A percentile compares a stretch with the other conserved stretches of the same genome.
Evolutionary conservation across 2,329 filamentous ascomycete genomes (phyloP).

Genomic region (Gnomoniopsis sp.): DNA sequence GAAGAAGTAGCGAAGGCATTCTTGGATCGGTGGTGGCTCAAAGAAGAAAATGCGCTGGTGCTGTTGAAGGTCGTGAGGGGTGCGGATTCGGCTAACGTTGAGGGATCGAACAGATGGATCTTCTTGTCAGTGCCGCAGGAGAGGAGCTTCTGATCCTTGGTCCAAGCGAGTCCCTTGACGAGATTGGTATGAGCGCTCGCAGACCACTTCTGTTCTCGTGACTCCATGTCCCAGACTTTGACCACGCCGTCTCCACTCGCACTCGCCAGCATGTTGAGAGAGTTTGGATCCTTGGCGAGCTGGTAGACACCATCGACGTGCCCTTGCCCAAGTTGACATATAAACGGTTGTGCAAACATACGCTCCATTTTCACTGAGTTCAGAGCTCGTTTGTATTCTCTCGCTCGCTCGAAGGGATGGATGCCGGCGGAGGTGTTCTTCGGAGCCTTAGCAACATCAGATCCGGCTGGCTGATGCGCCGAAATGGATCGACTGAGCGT

Average conservation of each 20-base stretch:
- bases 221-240: slow-evolving; percentile 66
- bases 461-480: slow-evolving; percentile 28
- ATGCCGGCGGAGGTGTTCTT: slow-evolving; percentile 64
- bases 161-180: slow-evolving; percentile 90
- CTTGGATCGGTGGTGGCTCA: slow-evolving; percentile 77
- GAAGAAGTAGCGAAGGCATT: slow-evolving; percentile 79
- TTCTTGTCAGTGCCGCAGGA: slow-evolving; percentile 84
- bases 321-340: slow-evolving; percentile 81
- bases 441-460: slow-evolving; percentile 26
- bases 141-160: slow-evolving; percentile 76
- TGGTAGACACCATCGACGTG: slow-evolving; percentile 90
- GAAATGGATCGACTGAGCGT: slow-evolving; percentile 27
- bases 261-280: slow-evolving; percentile 71
- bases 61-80: slow-evolving; percentile 85
- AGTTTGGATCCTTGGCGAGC: slow-evolving; percentile 75
- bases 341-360: slow-evolving; percentile 74
- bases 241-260: slow-evolving; percentile 89
- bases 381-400: slow-evolving; percentile 70
- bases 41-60: slow-evolving; percentile 71
- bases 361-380: slow-evolving; percentile 89
- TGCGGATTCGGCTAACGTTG: slow-evolving; percentile 62
- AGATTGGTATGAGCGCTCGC: slow-evolving; percentile 86
- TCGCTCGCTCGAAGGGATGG: slow-evolving; percentile 85
- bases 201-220: slow-evolving; percentile 68
- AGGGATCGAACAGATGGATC: slow-evolving; percentile 87